phyloP scores from a whole-genome alignment of 768 basidiomycete genomes.

The Lactifluus echinatus region DNA sequence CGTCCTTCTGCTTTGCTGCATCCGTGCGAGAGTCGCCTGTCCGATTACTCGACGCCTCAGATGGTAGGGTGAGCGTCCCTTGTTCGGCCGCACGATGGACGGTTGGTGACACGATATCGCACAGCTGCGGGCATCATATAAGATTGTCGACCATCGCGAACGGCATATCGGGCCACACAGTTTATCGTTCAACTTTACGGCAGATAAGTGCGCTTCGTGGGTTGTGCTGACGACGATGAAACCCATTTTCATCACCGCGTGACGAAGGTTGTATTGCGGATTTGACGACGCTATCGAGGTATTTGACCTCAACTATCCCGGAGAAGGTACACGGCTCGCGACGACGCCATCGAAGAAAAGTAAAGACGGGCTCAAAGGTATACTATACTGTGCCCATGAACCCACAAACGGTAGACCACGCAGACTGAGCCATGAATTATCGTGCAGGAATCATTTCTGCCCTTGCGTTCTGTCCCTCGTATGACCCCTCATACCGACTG shows the following conservation, averaged over 20 bases:
- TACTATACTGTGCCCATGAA: conserved; percentile 1
- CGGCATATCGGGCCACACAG: conserved; percentile 81
- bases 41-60: conserved; percentile 70
- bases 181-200: conserved; percentile 65
- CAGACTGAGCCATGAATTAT: not conserved
- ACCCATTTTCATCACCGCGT: not conserved
- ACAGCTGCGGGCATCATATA: conserved; percentile 86
- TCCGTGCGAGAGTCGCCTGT: conserved; percentile 83
- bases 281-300: conserved; percentile 81
- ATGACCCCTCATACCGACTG: conserved; percentile 43
- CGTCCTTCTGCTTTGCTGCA: conserved; percentile 74
- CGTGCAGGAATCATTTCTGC: conserved; percentile 69
- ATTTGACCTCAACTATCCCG: conserved; percentile 68
- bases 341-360: conserved; percentile 71
- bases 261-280: conserved; percentile 71
- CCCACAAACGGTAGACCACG: not conserved
- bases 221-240: not conserved
- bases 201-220: conserved; percentile 44
- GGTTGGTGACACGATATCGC: not conserved
- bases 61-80: conserved; percentile 52
- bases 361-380: conserved; percentile 86
- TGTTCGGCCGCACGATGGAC: not conserved
- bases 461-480: conserved; percentile 62
- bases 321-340: conserved; percentile 58
- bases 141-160: conserved; percentile 90